phyloP scores from a whole-genome alignment of 805 yeast genomes.

The Komagataella pastoris region DNA sequence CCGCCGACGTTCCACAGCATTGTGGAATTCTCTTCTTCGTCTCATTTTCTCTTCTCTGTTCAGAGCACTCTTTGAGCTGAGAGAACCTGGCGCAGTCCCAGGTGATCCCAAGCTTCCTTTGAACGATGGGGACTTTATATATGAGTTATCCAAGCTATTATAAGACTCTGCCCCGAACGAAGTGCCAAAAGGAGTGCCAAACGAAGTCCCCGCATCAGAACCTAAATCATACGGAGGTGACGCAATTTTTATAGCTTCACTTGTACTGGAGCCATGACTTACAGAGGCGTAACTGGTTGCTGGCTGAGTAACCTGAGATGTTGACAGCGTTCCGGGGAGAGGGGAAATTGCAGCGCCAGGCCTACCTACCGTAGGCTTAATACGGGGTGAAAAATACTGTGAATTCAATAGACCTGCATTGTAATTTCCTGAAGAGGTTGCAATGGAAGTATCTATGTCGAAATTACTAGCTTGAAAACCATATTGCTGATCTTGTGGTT shows the following conservation, averaged over 20 bases:
- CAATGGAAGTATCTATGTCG: not conserved
- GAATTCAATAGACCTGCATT: conserved; percentile 5
- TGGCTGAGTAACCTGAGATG: conserved; percentile 7
- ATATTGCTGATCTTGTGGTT: not conserved
- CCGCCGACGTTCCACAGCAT: conserved; percentile 87
- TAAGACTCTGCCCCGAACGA: conserved; percentile 18
- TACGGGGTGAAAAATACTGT: conserved; percentile 15
- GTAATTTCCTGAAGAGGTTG: not conserved
- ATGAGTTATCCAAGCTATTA: conserved; percentile 14
- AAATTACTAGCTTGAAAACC: not conserved
- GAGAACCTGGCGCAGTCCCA: conserved; percentile 12
- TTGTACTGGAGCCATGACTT: not conserved
- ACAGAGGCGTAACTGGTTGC: not conserved
- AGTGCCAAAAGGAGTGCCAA: conserved; percentile 2
- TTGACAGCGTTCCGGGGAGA: not conserved
- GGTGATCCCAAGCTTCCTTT: conserved; percentile 4
- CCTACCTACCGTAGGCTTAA: conserved; percentile 7
- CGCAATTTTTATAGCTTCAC: not conserved
- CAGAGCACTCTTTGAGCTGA: conserved; percentile 20
- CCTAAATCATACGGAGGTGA: not conserved
- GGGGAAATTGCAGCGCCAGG: not conserved
- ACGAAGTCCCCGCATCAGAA: not conserved
- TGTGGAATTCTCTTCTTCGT: conserved; percentile 79
- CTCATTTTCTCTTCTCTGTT: conserved; percentile 59
- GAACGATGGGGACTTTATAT: conserved; percentile 19